These are phyloP conservation scores for Colletotrichum paranaense DNA, from an alignment of 2,329 filamentous ascomycete species.

Conservation along the genomic window DNA sequence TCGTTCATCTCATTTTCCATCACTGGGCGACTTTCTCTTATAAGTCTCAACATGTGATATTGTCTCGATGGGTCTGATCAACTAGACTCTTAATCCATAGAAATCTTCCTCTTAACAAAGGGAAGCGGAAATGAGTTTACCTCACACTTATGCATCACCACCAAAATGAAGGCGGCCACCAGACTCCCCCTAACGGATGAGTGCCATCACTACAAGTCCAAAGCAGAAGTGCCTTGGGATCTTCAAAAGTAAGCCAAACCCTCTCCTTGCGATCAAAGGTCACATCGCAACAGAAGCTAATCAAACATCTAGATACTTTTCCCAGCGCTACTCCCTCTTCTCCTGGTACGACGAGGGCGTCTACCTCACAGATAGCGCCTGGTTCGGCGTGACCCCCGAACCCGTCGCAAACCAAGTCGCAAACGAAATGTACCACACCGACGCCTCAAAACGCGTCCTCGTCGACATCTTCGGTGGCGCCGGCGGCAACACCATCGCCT, in stretches of 20 bases:
- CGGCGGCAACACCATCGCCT: slow-evolving; percentile 95
- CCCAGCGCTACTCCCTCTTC: slow-evolving; percentile 89
- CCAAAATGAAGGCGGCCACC: slow-evolving; percentile 54
- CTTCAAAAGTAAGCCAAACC: slow-evolving; percentile 77
- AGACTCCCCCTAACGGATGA: slow-evolving; percentile 67
- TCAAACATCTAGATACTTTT: slow-evolving; percentile 77
- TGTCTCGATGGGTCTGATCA: background rate
- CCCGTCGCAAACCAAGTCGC: slow-evolving; percentile 88
- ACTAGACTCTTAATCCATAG: background rate
- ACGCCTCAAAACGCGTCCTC: slow-evolving; percentile 70
- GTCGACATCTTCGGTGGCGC: slow-evolving; percentile 93
- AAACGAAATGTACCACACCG: slow-evolving; percentile 70
- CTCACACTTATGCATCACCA: slow-evolving; percentile 25
- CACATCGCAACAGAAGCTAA: background rate
- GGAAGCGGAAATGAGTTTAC: background rate
- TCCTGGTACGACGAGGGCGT: slow-evolving; percentile 88
- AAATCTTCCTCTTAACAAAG: background rate
- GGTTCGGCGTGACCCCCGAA: slow-evolving; percentile 97
- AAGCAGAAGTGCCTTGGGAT: slow-evolving; percentile 81
- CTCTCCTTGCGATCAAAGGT: background rate
- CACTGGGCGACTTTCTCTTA: background rate
- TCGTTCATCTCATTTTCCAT: slow-evolving; percentile 38
- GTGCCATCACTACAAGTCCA: slow-evolving; percentile 80
- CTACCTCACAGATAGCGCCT: slow-evolving; percentile 91
- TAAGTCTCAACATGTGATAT: background rate